Evolutionary conservation across 1,139 yeast genomes (phyloP).

Genomic region (Candida frijolesensis): DNA sequence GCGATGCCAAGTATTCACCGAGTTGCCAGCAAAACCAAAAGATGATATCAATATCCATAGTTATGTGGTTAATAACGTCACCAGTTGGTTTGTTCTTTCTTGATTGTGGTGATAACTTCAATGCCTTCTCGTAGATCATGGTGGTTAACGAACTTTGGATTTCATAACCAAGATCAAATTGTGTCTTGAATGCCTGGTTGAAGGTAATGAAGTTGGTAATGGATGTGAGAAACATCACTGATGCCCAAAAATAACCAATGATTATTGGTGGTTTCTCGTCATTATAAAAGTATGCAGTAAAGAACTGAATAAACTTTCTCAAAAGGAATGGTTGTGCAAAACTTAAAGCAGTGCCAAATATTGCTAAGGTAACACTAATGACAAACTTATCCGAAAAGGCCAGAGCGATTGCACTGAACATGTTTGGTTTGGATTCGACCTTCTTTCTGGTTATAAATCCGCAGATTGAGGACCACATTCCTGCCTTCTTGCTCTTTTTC

Average conservation of each 20-base stretch:
- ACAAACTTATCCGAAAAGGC: conserved; percentile 13
- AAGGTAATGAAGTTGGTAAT: conserved; percentile 28
- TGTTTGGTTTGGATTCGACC: conserved; percentile 13
- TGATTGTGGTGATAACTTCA: conserved; percentile 39
- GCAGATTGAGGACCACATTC: conserved; percentile 12
- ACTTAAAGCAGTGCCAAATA: conserved; percentile 23
- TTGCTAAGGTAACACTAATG: conserved; percentile 19
- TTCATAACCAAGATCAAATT: conserved; percentile 21
- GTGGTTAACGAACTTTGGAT: conserved; percentile 29
- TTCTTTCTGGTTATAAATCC: conserved; percentile 10
- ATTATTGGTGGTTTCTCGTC: conserved; percentile 25
- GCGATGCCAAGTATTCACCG: conserved; percentile 58
- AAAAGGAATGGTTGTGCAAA: conserved; percentile 35
- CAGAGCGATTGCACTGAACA: conserved; percentile 12
- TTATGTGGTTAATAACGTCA: conserved; percentile 41
- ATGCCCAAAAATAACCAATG: conserved; percentile 33
- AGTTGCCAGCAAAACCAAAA: conserved; percentile 28
- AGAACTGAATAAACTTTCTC: conserved; percentile 32
- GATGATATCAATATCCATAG: conserved; percentile 37
- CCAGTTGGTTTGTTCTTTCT: conserved; percentile 42
- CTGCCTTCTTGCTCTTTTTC: conserved; percentile 8
- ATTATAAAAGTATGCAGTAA: conserved; percentile 18
- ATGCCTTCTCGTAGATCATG: conserved; percentile 36
- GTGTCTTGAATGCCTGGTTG: conserved; percentile 26
- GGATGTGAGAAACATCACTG: conserved; percentile 28